Base-by-base conservation (phyloP, 2,329 filamentous ascomycete species). In the Rhynchosporium agropyri region DNA sequence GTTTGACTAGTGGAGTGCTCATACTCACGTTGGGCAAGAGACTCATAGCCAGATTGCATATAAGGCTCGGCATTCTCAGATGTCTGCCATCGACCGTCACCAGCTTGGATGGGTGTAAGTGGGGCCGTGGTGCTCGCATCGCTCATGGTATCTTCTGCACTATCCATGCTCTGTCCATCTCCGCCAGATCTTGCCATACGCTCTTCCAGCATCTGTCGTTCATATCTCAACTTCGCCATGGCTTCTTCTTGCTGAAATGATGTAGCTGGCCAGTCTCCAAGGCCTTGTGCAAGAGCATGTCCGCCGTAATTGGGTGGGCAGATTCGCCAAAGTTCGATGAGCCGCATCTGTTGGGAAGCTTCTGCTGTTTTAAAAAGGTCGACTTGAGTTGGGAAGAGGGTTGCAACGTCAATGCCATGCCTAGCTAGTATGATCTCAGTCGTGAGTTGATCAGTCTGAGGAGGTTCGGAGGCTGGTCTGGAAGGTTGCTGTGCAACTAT, bases 271-370 rank as follows among this genome's bases (percentile, higher is more conserved):
- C 71, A 90, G 76, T 59, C 81, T 72, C 74, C 86, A 79, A 76
- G 54, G 72, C 89, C 83, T 61, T 86, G 81, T 68, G 82, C 80
- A 9, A 85, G 73, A 9, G 80, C 77, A 67, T 85, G 84, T 60
- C 83, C 81, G 63, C 76, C 79, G 65, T 83, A 84, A 48, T 80
- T 83, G 0, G 89, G 90, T 28, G 90, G 90, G 63, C 86, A 91
- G 68, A 93, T 91, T 63, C 86, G 87, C 92, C 92, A 97, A 15
- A 96, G 85, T 74, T 96, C 89, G 45, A 96, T 81, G 15, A 97
- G 81, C 28, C 91, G 85, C 62, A 87, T 78, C 71, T 89, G 86
- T 75, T 96, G 91, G 49, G 88, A 81, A 29, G 84, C 79, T 62
- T 90, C 87, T 58, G 91, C 91, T 65, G 88, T 86, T 68, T 85